Conservation (phyloP, 768 basidiomycete species). For the Amanita jacksonii region DNA sequence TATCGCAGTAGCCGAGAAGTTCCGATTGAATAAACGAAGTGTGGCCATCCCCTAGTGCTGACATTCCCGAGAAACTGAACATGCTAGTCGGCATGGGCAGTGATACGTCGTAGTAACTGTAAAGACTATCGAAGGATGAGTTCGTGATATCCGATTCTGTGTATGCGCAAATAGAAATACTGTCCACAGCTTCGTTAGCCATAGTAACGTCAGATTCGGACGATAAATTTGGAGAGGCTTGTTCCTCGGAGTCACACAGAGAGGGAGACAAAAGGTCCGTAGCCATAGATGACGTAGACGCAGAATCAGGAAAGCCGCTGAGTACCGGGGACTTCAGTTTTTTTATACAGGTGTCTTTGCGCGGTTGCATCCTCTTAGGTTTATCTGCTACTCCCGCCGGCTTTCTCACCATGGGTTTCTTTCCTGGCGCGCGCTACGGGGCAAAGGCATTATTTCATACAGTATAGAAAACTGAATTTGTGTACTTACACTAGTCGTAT, state of each 20-base stretch:
- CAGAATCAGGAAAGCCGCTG: neutral
- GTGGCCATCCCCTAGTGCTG: neutral
- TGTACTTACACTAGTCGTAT: neutral
- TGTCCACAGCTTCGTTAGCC: neutral
- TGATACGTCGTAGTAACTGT: neutral
- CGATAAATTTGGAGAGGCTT: constrained; percentile 2
- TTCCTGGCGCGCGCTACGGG: too few species aligned
- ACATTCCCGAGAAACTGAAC: neutral
- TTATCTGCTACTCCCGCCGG: constrained; percentile 2
- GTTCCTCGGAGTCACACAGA: neutral
- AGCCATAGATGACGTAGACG: neutral
- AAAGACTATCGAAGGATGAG: constrained; percentile 1
- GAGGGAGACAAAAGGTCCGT: neutral
- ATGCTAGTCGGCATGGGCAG: neutral
- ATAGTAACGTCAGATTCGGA: constrained; percentile 2
- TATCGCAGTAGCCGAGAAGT: constrained; percentile 1
- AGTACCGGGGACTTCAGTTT: neutral
- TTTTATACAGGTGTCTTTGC: neutral
- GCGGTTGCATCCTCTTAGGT: neutral
- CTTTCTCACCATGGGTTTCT: too few species aligned
- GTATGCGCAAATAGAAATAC: constrained; percentile 1
- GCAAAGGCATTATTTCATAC: too few species aligned
- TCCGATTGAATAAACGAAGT: neutral
- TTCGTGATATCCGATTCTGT: neutral
- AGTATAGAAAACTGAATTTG: too few species aligned